Conservation (phyloP, 768 basidiomycete genomes). For the Leccinum rimulosum region DNA sequence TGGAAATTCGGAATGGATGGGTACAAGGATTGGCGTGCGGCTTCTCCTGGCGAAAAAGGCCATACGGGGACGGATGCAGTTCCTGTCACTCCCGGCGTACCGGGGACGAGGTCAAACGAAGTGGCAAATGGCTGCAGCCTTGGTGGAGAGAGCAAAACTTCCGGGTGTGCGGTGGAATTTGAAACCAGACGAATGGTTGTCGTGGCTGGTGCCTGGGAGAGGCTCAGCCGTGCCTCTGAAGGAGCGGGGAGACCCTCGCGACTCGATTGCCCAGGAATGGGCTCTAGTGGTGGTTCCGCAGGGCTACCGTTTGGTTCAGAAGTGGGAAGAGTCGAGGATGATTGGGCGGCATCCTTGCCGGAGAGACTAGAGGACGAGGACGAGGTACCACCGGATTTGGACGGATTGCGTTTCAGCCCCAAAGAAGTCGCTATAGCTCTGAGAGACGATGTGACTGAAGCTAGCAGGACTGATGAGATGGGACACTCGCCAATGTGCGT, state of each 20-base stretch:
- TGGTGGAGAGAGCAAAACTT: slow-evolving; percentile 47
- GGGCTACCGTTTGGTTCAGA: slow-evolving; percentile 21
- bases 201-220: slow-evolving; percentile 46
- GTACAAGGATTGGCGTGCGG: slow-evolving; percentile 34
- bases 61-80: slow-evolving; percentile 32
- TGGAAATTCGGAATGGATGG: slow-evolving; percentile 38
- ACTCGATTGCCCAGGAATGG: slow-evolving; percentile 58
- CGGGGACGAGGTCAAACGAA: slow-evolving; percentile 63
- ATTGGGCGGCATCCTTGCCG: slow-evolving; percentile 16
- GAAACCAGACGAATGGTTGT: slow-evolving; percentile 50
- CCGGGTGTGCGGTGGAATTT: slow-evolving; percentile 19
- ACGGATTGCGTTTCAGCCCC: slow-evolving; percentile 55
- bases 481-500: neutral
- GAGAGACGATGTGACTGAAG: slow-evolving; percentile 69
- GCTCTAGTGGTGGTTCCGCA: slow-evolving; percentile 34
- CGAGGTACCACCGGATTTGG: slow-evolving; percentile 9
- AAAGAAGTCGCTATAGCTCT: slow-evolving; percentile 74
- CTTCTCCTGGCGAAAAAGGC: slow-evolving; percentile 38
- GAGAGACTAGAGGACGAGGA: slow-evolving; percentile 33
- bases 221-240: slow-evolving; percentile 56
- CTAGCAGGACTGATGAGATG: slow-evolving; percentile 32
- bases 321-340: slow-evolving; percentile 30
- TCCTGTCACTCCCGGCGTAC: slow-evolving; percentile 42
- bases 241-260: slow-evolving; percentile 64
- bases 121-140: slow-evolving; percentile 65